Conservation (phyloP, 306 rosid species). For the Pueraria montana region DNA sequence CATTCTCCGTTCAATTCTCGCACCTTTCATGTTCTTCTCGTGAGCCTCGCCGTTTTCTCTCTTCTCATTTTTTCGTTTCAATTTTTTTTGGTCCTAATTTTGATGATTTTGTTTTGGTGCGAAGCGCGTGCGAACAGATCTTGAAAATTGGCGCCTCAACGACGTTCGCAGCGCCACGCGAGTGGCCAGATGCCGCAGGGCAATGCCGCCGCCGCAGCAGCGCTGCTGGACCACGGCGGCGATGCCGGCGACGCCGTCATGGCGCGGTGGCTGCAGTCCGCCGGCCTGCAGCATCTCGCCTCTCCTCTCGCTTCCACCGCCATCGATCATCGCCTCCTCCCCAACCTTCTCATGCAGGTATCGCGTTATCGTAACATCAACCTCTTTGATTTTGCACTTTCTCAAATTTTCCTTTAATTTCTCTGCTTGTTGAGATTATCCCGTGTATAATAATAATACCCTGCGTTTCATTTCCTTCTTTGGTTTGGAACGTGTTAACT, state of each 20-base stretch:
- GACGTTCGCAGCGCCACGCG: constrained; percentile 99
- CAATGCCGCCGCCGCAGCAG: constrained; percentile 94
- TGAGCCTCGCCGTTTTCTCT: constrained; percentile 51
- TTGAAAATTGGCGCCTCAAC: constrained; percentile 99
- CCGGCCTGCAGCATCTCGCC: constrained; percentile 99
- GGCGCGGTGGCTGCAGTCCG: constrained; percentile 99
- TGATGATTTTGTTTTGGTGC: constrained; percentile 16
- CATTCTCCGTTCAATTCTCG: constrained; percentile 45
- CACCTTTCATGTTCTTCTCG: constrained; percentile 77
- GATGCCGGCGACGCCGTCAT: constrained; percentile 99
- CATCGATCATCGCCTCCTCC: constrained; percentile 89
- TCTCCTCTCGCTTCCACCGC: constrained; percentile 88
- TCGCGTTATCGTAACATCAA: background rate
- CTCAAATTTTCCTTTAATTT: background rate
- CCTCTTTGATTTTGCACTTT: background rate
- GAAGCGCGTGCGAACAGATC: constrained; percentile 77
- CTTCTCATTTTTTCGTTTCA: background rate
- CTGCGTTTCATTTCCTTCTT: constrained; percentile 13
- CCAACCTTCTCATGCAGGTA: constrained; percentile 96
- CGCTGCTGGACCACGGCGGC: constrained; percentile 66
- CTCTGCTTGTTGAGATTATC: background rate
- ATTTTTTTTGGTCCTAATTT: background rate
- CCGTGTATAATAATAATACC: background rate
- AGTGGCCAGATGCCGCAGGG: constrained; percentile 99
- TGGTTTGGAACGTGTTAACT: background rate